These are phyloP conservation scores for Volutella citrinella DNA, from an alignment of 2,329 filamentous ascomycete species.

Conservation along the genomic window DNA sequence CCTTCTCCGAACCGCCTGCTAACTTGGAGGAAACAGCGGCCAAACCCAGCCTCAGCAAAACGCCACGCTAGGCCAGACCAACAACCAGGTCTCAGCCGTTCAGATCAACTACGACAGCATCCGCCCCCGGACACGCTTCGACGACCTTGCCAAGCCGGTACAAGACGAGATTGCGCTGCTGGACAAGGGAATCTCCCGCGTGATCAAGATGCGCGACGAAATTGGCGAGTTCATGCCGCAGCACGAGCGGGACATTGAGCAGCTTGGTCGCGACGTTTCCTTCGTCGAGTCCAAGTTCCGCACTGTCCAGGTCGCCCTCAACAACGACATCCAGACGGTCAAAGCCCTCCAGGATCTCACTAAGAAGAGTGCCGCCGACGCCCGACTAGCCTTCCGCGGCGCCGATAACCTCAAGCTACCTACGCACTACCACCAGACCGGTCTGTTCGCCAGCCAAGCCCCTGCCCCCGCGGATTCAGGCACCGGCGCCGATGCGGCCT, in stretches of 20 bases:
- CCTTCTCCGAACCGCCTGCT: too few species aligned
- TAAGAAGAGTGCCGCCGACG: slow-evolving; percentile 66
- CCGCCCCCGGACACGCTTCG: slow-evolving; percentile 85
- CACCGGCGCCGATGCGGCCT: slow-evolving; percentile 30
- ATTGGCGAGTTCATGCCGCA: slow-evolving; percentile 66
- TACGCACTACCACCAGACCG: slow-evolving; percentile 48
- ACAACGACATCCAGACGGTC: slow-evolving; percentile 60
- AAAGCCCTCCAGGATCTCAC: slow-evolving; percentile 57
- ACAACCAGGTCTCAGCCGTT: slow-evolving; percentile 63
- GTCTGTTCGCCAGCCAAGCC: slow-evolving; percentile 37
- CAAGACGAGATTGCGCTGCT: slow-evolving; percentile 75
- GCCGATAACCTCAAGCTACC: slow-evolving; percentile 74
- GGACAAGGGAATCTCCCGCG: slow-evolving; percentile 76
- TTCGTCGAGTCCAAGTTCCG: slow-evolving; percentile 50
- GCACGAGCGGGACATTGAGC: slow-evolving; percentile 47
- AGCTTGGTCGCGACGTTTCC: slow-evolving; percentile 45
- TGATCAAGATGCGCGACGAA: slow-evolving; percentile 75
- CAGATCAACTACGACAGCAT: slow-evolving; percentile 77
- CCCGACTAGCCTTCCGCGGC: slow-evolving; percentile 68
- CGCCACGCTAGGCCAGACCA: slow-evolving; percentile 28
- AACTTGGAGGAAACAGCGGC: slow-evolving; percentile 19
- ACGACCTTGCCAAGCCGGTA: slow-evolving; percentile 79
- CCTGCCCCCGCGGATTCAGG: slow-evolving; percentile 22
- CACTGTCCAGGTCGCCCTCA: slow-evolving; percentile 42
- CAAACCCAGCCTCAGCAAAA: slow-evolving; percentile 28